These are phyloP conservation scores for Colletotrichum cordylinicola DNA, from an alignment of 2,329 filamentous ascomycete species.

Conservation along the genomic window DNA sequence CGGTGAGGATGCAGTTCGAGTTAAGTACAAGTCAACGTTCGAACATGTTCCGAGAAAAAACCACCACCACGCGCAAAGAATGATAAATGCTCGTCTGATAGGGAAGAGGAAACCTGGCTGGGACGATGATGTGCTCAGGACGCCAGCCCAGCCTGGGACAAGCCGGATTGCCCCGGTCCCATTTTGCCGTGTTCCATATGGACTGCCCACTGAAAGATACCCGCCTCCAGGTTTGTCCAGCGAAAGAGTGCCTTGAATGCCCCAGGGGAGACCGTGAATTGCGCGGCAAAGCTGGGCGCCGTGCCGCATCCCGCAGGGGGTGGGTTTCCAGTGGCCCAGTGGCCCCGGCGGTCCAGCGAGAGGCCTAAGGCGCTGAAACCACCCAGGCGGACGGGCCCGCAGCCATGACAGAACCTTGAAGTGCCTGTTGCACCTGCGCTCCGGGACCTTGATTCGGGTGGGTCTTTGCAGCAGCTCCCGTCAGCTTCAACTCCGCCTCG, in stretches of 20 bases:
- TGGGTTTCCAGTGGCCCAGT: conserved; percentile 2
- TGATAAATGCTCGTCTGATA: conserved; percentile 4
- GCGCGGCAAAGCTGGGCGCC: conserved; percentile 6
- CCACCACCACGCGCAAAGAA: not conserved
- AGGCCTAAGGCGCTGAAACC: conserved; percentile 3
- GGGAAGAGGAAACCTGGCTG: not conserved
- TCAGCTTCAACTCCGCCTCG: not conserved
- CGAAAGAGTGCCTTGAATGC: not conserved
- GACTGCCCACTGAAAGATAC: not conserved
- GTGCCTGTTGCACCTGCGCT: not conserved
- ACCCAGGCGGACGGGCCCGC: not conserved
- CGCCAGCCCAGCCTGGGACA: conserved; percentile 15
- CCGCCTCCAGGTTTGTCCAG: not conserved
- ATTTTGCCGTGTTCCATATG: not conserved
- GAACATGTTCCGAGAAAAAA: not conserved
- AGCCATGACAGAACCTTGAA: not conserved
- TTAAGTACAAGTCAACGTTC: not conserved
- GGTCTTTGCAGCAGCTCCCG: not conserved
- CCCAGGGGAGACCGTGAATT: not conserved
- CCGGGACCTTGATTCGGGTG: not conserved
- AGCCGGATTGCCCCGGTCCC: conserved; percentile 12
- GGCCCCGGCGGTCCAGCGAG: not conserved
- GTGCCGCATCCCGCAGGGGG: conserved; percentile 1
- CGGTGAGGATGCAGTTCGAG: not conserved
- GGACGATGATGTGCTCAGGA: conserved; percentile 19